Conservation (phyloP, 2,329 filamentous ascomycete species). For the Mycosphaerelloides madeirae region DNA sequence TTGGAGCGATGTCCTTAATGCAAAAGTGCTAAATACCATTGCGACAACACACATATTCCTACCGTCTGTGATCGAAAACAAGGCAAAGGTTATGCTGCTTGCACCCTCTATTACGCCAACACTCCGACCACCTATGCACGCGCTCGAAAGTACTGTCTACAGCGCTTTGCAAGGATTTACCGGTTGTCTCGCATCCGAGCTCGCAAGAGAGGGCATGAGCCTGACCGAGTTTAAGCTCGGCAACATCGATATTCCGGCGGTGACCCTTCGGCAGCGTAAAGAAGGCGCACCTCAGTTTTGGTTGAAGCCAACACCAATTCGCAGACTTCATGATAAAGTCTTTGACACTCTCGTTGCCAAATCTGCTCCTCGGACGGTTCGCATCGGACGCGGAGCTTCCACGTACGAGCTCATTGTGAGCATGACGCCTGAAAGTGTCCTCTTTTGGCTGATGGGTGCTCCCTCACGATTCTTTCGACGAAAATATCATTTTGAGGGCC, state of each 20-base stretch:
- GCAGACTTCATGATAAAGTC: constrained; percentile 77
- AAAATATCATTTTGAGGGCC: too few species aligned
- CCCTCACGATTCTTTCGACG: too few species aligned
- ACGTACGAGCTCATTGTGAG: constrained; percentile 81
- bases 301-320: constrained; percentile 56
- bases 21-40: constrained; percentile 83
- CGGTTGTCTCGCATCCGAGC: constrained; percentile 72
- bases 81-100: constrained; percentile 67
- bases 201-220: constrained; percentile 68
- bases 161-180: constrained; percentile 84
- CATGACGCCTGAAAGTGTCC: constrained; percentile 69
- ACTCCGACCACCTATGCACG: constrained; percentile 73
- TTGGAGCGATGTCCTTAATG: constrained; percentile 88
- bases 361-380: constrained; percentile 57
- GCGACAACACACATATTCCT: constrained; percentile 84
- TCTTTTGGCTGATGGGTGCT: constrained; percentile 82
- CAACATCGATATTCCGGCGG: constrained; percentile 76
- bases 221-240: constrained; percentile 88
- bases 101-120: constrained; percentile 77
- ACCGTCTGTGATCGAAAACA: constrained; percentile 47
- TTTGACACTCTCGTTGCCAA: constrained; percentile 80
- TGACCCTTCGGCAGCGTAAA: constrained; percentile 40
- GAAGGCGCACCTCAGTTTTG: constrained; percentile 33
- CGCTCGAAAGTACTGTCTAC: constrained; percentile 79
- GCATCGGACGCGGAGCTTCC: constrained; percentile 77